Evolutionary conservation across 2,329 filamentous ascomycete species (phyloP), one percentile per base, ranked within the genome.

Genomic region (Alternaria dauci): DNA sequence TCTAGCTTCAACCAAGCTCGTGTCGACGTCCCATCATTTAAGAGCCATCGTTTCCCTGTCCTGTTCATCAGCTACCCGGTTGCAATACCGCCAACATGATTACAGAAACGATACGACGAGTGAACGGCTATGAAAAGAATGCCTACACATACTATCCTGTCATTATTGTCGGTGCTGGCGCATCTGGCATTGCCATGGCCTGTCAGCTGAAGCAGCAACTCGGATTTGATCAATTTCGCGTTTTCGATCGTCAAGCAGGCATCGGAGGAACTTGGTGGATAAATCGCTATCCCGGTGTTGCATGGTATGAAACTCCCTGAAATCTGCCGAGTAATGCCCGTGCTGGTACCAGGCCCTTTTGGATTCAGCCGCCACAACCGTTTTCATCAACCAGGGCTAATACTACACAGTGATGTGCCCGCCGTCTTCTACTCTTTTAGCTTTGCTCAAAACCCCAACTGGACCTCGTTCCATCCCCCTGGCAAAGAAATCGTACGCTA

Each of bases 251-350:
- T 12, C 80, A 87, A 61, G 76, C 80, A 4, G 82, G 83, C 3
- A 80, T 89, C 43, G 88, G 88, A 32, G 88, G 88, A 8, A 89
- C 88, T 1, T 91, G 88, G 88, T 83, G 82, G 75, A 83, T 83
- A 44, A 90, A 89, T 71, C 79, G 82, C 32, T 90, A 90, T 73
- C 88, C 77, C 18, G 78, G 79, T 41, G 76, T 79, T 75, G 68
- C 70, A 47, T 74, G 70, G 71, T 75, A 65, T 36, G 32, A 36
- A 36, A 52, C 68, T 71, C 26, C 18, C 28, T 25, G 5, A 52
- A 38, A 23, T 36, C 23, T 12, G 14, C 23, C 23, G 18, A 5
- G 8, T 36, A 14, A n/a, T 39, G 34, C 12, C 16, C 30, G 14
- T 55, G 41, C 23, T 14, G 30, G 20, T 12, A 36, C 30, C 46